A percentile compares a stretch with the other conserved stretches of the same genome.
These are phyloP conservation scores for Fusarium fracticaudum DNA, from an alignment of 2,329 filamentous ascomycete genomes.

Conservation along the genomic window DNA sequence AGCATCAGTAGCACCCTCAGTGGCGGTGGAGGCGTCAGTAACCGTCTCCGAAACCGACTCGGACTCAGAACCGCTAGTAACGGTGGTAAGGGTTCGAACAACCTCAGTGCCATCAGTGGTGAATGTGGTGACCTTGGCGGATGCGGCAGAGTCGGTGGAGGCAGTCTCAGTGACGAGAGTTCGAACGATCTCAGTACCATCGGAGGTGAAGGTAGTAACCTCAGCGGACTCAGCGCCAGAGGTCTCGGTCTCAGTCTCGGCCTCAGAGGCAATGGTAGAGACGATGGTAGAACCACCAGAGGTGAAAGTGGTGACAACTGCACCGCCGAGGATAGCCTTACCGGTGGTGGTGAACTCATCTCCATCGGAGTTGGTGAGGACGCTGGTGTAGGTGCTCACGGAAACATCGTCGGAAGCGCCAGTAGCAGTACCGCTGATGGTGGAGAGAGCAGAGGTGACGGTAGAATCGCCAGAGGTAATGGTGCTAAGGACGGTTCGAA, in stretches of 20 bases:
- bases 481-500: constrained; percentile 52
- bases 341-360: constrained; percentile 34
- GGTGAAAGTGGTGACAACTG: constrained; percentile 34
- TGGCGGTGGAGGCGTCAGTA: constrained; percentile 33
- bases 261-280: constrained; percentile 22
- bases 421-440: constrained; percentile 43
- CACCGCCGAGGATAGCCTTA: constrained; percentile 25
- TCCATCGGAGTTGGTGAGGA: constrained; percentile 37
- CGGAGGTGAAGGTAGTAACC: constrained; percentile 35
- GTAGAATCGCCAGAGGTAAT: constrained; percentile 48
- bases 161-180: constrained; percentile 33
- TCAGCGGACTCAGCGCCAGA: constrained; percentile 13
- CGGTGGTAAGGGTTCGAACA: constrained; percentile 35
- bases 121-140: constrained; percentile 33
- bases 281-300: constrained; percentile 31
- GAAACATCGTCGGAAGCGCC: constrained; percentile 31
- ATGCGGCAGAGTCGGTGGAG: constrained; percentile 16
- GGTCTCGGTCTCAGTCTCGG: constrained; percentile 13
- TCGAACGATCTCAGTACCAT: constrained; percentile 26
- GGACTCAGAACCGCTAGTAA: constrained; percentile 22
- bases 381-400: constrained; percentile 43
- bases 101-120: constrained; percentile 32
- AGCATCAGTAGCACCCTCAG: constrained; percentile 14
- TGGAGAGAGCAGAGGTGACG: constrained; percentile 49
- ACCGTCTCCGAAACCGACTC: constrained; percentile 28